These are phyloP conservation scores for Haematococcus lacustris DNA, from an alignment of 139 green algal species.

Conservation along the genomic window DNA sequence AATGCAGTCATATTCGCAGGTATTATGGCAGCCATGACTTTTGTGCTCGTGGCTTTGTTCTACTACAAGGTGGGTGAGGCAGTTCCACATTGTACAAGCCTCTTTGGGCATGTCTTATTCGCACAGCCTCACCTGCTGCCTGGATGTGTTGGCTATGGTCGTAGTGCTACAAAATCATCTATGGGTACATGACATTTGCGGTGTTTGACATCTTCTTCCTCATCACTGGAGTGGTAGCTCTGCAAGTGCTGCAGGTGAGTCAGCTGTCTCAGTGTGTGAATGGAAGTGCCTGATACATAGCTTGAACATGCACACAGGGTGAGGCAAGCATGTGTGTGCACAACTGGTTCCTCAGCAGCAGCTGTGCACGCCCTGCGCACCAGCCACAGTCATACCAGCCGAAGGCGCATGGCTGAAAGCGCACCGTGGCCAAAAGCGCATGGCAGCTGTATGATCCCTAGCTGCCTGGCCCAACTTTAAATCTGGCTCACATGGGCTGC, in stretches of 20 bases:
- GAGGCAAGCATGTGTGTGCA: too few relatives aligned
- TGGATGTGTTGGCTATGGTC: neutral
- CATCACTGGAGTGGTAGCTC: slow-evolving; percentile 51
- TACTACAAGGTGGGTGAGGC: slow-evolving; percentile 66
- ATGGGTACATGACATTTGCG: slow-evolving; percentile 90
- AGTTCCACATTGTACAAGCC: neutral
- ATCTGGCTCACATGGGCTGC: too few relatives aligned
- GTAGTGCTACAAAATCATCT: slow-evolving; percentile 80
- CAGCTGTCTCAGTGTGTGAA: neutral
- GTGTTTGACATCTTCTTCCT: slow-evolving; percentile 92
- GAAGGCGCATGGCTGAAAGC: too few relatives aligned
- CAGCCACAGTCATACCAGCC: too few relatives aligned
- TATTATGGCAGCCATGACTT: slow-evolving; percentile 81
- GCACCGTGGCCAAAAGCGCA: too few relatives aligned
- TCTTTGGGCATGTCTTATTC: neutral
- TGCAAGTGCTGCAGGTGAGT: slow-evolving; percentile 39
- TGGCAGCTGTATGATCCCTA: too few relatives aligned
- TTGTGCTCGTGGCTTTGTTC: slow-evolving; percentile 84
- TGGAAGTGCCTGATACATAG: too few relatives aligned
- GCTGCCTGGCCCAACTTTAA: too few relatives aligned
- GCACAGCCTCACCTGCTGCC: neutral
- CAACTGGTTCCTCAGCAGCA: too few relatives aligned
- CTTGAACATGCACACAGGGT: too few relatives aligned
- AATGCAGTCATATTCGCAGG: slow-evolving; percentile 90
- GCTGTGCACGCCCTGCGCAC: too few relatives aligned